Evolutionary conservation across 2,329 filamentous ascomycete species (phyloP).

Genomic region (Ophiocordyceps unilateralis): DNA sequence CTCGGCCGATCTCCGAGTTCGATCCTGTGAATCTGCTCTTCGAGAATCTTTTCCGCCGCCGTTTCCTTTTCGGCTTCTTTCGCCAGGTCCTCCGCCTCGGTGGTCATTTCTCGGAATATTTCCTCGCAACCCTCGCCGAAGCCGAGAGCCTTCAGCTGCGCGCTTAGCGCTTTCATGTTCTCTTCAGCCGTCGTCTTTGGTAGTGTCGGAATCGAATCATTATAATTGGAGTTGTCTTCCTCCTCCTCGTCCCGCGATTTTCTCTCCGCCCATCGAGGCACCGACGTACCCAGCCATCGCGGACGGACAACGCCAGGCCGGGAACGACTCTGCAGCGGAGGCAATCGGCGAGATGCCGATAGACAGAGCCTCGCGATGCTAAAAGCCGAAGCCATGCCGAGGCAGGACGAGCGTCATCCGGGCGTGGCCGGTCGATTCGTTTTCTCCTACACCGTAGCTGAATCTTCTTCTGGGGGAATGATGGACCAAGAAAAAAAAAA

Average conservation of each 20-base stretch:
- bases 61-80: slow-evolving; percentile 11
- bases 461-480: not conserved
- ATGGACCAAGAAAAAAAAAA: not conserved
- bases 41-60: slow-evolving; percentile 14
- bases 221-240: slow-evolving; percentile 8
- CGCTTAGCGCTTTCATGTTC: slow-evolving; percentile 12
- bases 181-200: slow-evolving; percentile 1
- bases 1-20: slow-evolving; percentile 16
- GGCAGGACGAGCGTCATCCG: not conserved
- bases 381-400: slow-evolving; percentile 21
- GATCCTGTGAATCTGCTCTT: slow-evolving; percentile 13
- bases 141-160: slow-evolving; percentile 5
- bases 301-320: slow-evolving; percentile 8
- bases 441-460: not conserved
- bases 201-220: not conserved
- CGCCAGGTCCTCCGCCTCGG: slow-evolving; percentile 14
- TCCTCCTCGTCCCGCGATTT: not conserved
- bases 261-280: slow-evolving; percentile 7
- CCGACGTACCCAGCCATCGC: slow-evolving; percentile 15
- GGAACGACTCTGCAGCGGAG: slow-evolving; percentile 7
- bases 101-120: slow-evolving; percentile 18
- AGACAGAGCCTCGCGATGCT: slow-evolving; percentile 19
- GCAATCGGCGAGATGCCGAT: slow-evolving; percentile 14
- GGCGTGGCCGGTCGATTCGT: no score
- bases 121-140: slow-evolving; percentile 11